Percentiles rank a stretch among this genome's conserved stretches.
These are phyloP conservation scores for Globisporangium spinosum DNA, from an alignment of 352 stramenopile genomes.

Conservation along the genomic window DNA sequence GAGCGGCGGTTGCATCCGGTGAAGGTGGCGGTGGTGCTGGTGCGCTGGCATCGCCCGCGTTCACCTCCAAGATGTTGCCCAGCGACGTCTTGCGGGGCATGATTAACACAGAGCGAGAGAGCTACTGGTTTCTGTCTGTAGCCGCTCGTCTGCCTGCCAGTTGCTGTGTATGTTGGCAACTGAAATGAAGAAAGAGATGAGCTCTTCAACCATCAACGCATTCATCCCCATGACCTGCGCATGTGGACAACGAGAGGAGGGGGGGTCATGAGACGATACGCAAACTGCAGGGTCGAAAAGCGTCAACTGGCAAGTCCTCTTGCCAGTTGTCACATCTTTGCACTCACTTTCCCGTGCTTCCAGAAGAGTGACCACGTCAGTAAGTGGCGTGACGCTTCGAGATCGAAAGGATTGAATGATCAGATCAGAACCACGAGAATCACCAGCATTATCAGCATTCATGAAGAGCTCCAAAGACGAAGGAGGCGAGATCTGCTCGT, in stretches of 20 bases:
- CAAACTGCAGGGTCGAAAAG: background rate
- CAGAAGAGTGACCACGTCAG: background rate
- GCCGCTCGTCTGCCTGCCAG: background rate
- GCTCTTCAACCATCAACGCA: background rate
- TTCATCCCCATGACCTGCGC: background rate
- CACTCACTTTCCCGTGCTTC: background rate
- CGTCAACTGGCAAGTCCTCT: background rate
- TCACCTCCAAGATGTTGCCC: constrained; percentile 29
- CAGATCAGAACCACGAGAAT: background rate
- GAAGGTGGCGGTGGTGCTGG: background rate
- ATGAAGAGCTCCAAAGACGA: constrained; percentile 3
- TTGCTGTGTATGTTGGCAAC: background rate
- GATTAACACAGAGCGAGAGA: background rate
- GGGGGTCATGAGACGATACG: background rate
- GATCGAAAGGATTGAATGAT: background rate
- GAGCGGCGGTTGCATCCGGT: background rate
- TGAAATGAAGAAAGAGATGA: background rate
- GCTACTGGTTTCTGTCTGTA: background rate
- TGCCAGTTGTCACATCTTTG: background rate
- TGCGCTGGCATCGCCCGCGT: background rate
- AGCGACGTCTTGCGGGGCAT: constrained; percentile 34
- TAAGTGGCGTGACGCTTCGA: background rate
- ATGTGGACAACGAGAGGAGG: background rate
- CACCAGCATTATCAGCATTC: background rate
- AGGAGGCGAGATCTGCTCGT: constrained; percentile 15